These are phyloP conservation scores for Ceratobasidium sp. DNA, from an alignment of 1,284 basidiomycete genomes.

Conservation along the genomic window DNA sequence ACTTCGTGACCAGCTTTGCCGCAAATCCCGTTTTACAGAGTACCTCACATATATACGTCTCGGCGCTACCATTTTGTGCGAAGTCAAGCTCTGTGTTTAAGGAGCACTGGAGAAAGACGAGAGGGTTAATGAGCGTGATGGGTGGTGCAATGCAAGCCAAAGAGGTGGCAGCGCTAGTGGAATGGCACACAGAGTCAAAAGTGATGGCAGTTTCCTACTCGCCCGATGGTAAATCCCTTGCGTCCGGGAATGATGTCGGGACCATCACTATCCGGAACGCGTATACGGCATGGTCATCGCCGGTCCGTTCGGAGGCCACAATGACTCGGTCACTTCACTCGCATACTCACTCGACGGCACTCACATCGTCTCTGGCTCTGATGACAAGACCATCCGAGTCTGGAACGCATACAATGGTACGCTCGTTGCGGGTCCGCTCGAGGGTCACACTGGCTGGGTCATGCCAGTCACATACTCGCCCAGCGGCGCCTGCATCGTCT, in stretches of 20 bases:
- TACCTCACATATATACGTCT: conserved; percentile 11
- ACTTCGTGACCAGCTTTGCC: conserved; percentile 13
- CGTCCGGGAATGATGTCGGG: not conserved
- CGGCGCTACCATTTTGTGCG: not conserved
- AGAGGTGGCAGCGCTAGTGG: not conserved
- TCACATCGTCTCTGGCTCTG: not conserved
- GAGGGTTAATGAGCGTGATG: not conserved
- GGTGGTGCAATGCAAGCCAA: not conserved
- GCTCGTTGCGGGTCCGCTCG: not conserved
- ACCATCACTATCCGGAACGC: not conserved
- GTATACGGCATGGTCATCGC: not conserved
- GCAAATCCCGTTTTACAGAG: not conserved
- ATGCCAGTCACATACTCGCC: conserved; percentile 2
- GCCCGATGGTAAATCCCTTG: not conserved
- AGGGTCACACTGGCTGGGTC: not conserved
- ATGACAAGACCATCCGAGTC: not conserved
- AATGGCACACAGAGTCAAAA: not conserved
- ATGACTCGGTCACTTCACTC: not conserved
- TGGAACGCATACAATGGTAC: conserved; percentile 5
- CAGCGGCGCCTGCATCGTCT: not conserved
- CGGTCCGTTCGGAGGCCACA: not conserved
- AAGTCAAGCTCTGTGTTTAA: not conserved
- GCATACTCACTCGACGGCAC: not conserved
- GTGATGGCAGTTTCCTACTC: not conserved
- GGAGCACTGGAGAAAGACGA: too few species aligned